Evolutionary conservation across 352 stramenopile genomes (phyloP).

Genomic region (Pythium myriotylum): DNA sequence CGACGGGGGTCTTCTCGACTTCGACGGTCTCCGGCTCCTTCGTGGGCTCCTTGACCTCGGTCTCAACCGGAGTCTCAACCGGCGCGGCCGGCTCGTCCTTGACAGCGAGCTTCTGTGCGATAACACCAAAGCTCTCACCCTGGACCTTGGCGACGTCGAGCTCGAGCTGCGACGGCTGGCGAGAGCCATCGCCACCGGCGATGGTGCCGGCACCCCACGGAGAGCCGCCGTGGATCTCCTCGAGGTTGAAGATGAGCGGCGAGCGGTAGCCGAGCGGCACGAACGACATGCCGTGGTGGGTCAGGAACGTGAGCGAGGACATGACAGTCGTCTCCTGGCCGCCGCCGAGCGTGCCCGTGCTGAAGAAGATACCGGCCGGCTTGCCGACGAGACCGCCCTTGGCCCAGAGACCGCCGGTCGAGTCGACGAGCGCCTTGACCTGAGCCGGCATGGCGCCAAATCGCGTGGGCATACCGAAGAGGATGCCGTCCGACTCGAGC

Average conservation of each 20-base stretch:
- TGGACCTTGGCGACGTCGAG: conserved; percentile 76
- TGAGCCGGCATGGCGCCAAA: conserved; percentile 85
- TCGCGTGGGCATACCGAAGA: conserved; percentile 87
- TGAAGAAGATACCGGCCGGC: conserved; percentile 88
- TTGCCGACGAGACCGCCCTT: conserved; percentile 86
- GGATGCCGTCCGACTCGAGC: conserved; percentile 64
- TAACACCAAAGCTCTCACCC: conserved; percentile 79
- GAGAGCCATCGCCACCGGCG: conserved; percentile 77
- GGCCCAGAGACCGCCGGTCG: conserved; percentile 83
- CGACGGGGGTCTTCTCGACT: background rate
- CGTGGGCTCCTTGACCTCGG: background rate
- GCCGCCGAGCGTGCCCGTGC: conserved; percentile 71
- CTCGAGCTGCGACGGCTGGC: conserved; percentile 82
- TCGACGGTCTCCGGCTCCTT: conserved; percentile 1
- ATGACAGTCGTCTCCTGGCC: conserved; percentile 91
- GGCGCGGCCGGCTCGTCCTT: conserved; percentile 2
- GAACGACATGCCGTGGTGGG: conserved; percentile 91
- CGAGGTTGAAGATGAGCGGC: conserved; percentile 68
- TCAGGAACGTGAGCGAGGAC: conserved; percentile 83
- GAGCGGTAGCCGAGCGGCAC: conserved; percentile 86
- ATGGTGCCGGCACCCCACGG: conserved; percentile 87
- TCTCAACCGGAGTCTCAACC: background rate
- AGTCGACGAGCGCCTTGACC: conserved; percentile 91
- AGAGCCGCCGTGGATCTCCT: conserved; percentile 76
- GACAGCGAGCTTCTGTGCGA: background rate